Base-by-base conservation (phyloP, 805 yeast species). In the Ogataea ramenticola region DNA sequence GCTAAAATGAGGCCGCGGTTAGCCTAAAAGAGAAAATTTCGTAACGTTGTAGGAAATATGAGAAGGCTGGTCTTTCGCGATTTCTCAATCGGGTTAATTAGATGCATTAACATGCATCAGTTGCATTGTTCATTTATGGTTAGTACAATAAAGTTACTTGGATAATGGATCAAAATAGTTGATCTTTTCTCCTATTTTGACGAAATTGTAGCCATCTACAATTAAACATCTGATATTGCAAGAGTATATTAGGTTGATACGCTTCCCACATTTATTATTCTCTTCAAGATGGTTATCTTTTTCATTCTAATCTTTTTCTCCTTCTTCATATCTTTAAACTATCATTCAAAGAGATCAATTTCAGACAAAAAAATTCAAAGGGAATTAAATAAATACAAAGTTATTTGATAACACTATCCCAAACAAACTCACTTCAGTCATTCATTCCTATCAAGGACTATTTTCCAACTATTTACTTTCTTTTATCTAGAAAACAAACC, bases 391-490 rank as follows among this genome's bases (percentile, higher is more conserved):
- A n/a, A n/a, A n/a, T n/a, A n/a, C n/a, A n/a, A n/a, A n/a, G n/a
- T 24, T 10, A 24, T 24, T 24, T 24, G 27, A 24, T 24, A 24
- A 7, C 35, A 17, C 11, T 16, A n/a, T 32, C 19, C 35, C n/a
- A n/a, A n/a, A n/a, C n/a, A n/a, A n/a, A n/a, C 40, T 17, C 21
- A 37, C 41, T 26, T 14, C 37, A 36, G 41, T 42, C 41, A 12
- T 32, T 37, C 44, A 24, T 41, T n/a, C n/a, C n/a, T 41, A 14
- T 12, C 15, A n/a, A 17, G 27, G 6, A 27, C 14, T n/a, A 11
- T 38, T 38, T 39, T 39, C 47, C 41, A 40, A 31, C 21, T 40
- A 37, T 45, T 35, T 35, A 41, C 46, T 30, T 40, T 43, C 24
- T 30, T 36, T 36, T 15, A 15, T 19, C n/a, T 35, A 36, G 49